phyloP scores from a whole-genome alignment of 768 basidiomycete genomes.

The Rhizopogon rudus region DNA sequence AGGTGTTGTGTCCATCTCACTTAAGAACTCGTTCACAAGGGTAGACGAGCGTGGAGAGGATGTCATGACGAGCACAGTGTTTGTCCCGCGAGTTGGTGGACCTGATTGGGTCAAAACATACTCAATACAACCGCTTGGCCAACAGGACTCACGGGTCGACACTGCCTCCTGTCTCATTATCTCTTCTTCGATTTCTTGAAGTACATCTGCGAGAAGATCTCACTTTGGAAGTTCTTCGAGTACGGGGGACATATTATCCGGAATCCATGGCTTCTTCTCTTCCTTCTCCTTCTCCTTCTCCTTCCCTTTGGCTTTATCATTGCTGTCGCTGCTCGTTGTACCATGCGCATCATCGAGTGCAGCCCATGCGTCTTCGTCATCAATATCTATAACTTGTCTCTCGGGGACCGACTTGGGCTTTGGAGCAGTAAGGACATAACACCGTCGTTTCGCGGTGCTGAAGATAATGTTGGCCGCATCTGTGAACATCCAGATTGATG shows the following conservation, averaged over 20 bases:
- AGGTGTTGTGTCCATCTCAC: conserved; percentile 49
- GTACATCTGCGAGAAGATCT: conserved; percentile 75
- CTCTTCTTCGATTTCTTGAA: conserved; percentile 89
- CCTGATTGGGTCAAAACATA: neutral
- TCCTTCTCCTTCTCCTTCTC: conserved; percentile 7
- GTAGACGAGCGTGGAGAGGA: conserved; percentile 71
- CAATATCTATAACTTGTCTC: conserved; percentile 36
- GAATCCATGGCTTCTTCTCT: conserved; percentile 48
- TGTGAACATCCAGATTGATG: conserved; percentile 89
- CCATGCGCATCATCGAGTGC: conserved; percentile 62
- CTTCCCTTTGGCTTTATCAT: conserved; percentile 3
- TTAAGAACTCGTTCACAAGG: conserved; percentile 76
- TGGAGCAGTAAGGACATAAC: conserved; percentile 48
- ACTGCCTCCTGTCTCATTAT: conserved; percentile 57
- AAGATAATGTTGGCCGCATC: conserved; percentile 90
- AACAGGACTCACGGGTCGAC: conserved; percentile 12
- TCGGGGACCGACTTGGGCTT: conserved; percentile 17
- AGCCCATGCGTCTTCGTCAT: conserved; percentile 75
- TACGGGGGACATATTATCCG: conserved; percentile 75
- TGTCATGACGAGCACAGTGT: conserved; percentile 86
- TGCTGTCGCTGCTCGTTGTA: no score
- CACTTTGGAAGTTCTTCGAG: conserved; percentile 96
- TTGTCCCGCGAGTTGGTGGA: conserved; percentile 46
- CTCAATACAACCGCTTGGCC: neutral
- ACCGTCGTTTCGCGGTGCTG: conserved; percentile 72